Base-by-base conservation (phyloP, 441 rosid species). In the Erysimum cheiri region DNA sequence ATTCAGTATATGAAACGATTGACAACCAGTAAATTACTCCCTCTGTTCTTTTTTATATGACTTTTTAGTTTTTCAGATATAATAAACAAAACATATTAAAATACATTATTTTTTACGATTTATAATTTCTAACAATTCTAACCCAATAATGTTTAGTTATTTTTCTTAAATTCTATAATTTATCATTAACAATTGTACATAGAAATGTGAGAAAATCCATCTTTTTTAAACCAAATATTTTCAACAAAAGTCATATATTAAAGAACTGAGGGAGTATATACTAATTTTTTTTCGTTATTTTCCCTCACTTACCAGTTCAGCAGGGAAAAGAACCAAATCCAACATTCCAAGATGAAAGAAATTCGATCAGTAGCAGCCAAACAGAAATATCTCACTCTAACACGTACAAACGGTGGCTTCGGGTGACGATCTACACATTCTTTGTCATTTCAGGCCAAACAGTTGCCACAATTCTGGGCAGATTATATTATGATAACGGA, bases 381-480 rank as follows among this genome's bases (percentile, higher is more conserved):
- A 14, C 44, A 66, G 40, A 44, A 57, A 71, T 39, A 53, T 40
- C 75, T 56, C 39, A 48, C 70, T 54, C 73, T 22, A 50, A 50
- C 33, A 55, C 37, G 12, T 66, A 72, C 66, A 71, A 52, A 72
- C 29, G 74, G 76, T 77, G 83, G 79, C 48, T 77, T 36, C 46
- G 73, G 64, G 55, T 77, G 36, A 13, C 58, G 49, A 4, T 62
- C 54, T 80, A 80, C 19, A 35, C 71, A 41, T 56, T 80, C 73
- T 78, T 75, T 36, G 72, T 76, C 52, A 64, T 76, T 35, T 59
- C 80, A 40, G 78, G 79, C 24, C 84, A 71, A 60, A 17, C 84
- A 74, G 71, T 69, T 44, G 74, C 77, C 54, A 80, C 77, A 50
- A 63, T 74, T 63, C 58, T 78, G 24, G 84, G 80, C 7, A 79